These are phyloP conservation scores for Fraxinus sp. DNA, from an alignment of 305 asterid species.

Conservation along the genomic window DNA sequence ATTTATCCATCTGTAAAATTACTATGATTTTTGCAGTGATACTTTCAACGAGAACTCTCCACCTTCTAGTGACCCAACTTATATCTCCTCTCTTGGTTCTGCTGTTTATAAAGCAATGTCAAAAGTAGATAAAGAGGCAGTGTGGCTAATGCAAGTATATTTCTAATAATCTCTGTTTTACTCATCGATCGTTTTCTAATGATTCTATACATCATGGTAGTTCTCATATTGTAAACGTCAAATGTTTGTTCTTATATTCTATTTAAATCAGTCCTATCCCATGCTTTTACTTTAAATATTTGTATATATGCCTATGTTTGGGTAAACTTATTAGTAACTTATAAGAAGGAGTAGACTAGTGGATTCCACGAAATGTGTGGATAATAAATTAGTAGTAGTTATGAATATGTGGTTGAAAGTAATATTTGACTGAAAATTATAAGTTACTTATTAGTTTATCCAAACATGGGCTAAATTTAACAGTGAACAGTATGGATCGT, in stretches of 20 bases:
- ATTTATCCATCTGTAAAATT: background rate
- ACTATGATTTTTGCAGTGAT: constrained; percentile 56
- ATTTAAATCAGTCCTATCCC: background rate
- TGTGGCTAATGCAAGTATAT: constrained; percentile 98
- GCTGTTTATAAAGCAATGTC: constrained; percentile 88
- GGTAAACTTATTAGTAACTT: background rate
- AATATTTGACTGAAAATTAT: background rate
- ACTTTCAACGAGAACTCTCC: constrained; percentile 93
- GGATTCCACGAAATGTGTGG: background rate
- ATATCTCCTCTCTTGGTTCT: constrained; percentile 89
- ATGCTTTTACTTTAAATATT: background rate
- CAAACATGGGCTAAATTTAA: background rate
- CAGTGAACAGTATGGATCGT: background rate
- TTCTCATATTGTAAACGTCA: background rate
- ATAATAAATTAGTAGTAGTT: background rate
- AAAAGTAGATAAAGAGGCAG: constrained; percentile 76
- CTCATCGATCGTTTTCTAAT: background rate
- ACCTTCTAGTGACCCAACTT: constrained; percentile 79
- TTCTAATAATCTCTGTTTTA: constrained; percentile 23
- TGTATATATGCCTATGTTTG: background rate
- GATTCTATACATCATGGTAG: background rate
- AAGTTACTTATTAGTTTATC: background rate
- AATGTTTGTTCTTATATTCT: background rate
- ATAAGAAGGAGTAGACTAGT: background rate
- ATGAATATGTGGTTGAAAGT: background rate